Base-by-base conservation (phyloP, 768 basidiomycete genomes). In the Suillus brevipes region DNA sequence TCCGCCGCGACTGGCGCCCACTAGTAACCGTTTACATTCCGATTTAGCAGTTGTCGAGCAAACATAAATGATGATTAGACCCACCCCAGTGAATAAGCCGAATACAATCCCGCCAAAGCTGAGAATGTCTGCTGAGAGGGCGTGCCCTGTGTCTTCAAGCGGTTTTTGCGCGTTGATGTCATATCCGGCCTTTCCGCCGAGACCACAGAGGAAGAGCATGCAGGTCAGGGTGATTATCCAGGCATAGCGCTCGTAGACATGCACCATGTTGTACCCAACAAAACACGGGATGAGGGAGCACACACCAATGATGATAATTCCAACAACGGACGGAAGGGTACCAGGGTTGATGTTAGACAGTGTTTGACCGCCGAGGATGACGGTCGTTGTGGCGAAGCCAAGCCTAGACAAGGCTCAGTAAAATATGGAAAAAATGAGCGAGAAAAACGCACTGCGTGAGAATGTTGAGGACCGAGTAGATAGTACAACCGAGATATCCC, bases 1-100 rank as follows among this genome's bases (percentile, higher is more conserved):
- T 86, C 85, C 7, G 85, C 85, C 4, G 84, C 85, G 1, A 86
- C 68, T 2, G 83, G 80, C 0, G 83, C 80, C 85, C 83, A 84
- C 69, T 78, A 31, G 18, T n/a, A 4, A 23, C 6, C 20, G 58
- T 40, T 61, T 40, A 49, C 6, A 50, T 36, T 47, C 4, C 49
- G 18, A 28, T 10, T 57, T 14, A 60, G 31, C 20, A 60, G 8
- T 28, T 2, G 14, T 12, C n/a, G 38, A 23, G 31, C 13, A 14
- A 38, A 50, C 16, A 31, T 6, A 25, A 14, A 18, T 18, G 23
- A 28, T 25, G 6, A 23, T 25, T 13, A 23, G 14, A 73, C 75
- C 60, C 20, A 81, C 79, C n/a, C 85, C 83, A 12, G 79, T 74
- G 45, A 80, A 76, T 0, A 79, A 78, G 2, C 82, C 83, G 70